Evolutionary conservation across 1,139 yeast species (phyloP), one percentile per base, ranked within the genome.

Genomic region (Blastobotrys capitulatus): DNA sequence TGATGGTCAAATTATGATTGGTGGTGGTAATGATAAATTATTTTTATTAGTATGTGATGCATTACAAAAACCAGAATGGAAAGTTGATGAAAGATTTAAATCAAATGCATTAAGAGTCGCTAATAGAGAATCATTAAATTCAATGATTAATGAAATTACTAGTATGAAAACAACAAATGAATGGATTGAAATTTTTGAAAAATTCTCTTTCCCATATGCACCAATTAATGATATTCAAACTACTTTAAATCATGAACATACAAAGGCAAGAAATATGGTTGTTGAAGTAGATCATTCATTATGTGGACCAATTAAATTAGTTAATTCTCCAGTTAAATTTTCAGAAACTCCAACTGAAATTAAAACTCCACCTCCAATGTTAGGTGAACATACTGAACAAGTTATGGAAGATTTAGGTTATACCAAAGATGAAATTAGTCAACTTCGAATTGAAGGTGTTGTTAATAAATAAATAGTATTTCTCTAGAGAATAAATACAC

Each of bases 11-110:
- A 65, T 71, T 35, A 67, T 71, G 70, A 65, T 71, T 47, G 75
- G 75, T n/a, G 73, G 73, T 12, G 74, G 74, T 8, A 71, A 70
- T 50, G 74, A 71, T 54, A 66, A 65, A 36, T 60, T 69, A 45
- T 71, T 65, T 57, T 51, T 65, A 19, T 57, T 60, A 39, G 58
- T 70, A 32, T 64, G 72, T 47, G 68, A 65, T 35, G 66, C 68
- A 6, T 54, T 71, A 2, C 67, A 60, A 26, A 60, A 59, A 41
- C 67, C 68, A 1, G 73, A 69, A 44, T 70, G 73, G 73, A 66
- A 62, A 40, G 52, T 51, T 4, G 72, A 69, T 51, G 56, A 60
- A 8, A 47, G 66, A 35, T 71, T 60, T 55, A 38, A 53, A 6
- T 67, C 73, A 5, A 71, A 71, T 50, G 68, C 71, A 4, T 56